Base-by-base conservation (phyloP, 805 yeast genomes). In the Dipodascus geniculatus region DNA sequence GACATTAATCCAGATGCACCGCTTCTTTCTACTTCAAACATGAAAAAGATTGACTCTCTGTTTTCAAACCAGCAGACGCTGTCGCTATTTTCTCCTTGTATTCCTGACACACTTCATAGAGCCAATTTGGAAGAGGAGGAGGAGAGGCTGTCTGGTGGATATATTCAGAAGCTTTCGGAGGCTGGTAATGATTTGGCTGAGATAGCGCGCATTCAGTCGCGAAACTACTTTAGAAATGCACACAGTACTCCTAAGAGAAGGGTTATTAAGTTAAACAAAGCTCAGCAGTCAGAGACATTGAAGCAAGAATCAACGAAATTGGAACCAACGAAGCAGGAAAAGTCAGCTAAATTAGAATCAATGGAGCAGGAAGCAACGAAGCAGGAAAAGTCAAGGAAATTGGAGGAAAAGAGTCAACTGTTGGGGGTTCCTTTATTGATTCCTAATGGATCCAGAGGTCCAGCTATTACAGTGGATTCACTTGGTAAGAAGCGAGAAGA, bases 31-130 rank as follows among this genome's bases (percentile, higher is more conserved):
- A 80, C 87, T 1, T 82, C 83, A 8, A 83, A 81, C 58, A 76
- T 82, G 74, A 72, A 81, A 63, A 76, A 84, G 61, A 73, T 90
- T 14, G 77, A 85, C 0, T 76, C 86, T 2, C 71, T 91, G 55
- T 78, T 81, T 50, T 79, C 83, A 16, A 81, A 91, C 1, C 78
- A 96, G 58, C 88, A 86, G 59, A 87, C 97, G 0, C 73, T 91
- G 56, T 80, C 86, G n/a, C 67, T 91, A 50, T 74, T 78, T 23
- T 76, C 86, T 0, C 81, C 86, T 2, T 70, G 73, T 31, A 76
- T 84, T 57, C 74, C 73, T 23, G 80, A 78, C 56, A 75, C 81
- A 2, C 74, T 82, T 19, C 83, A 79, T 60, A 71, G 88, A 56
- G 77, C 82, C 60, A 68, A 75, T 69, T 65, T 71, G 65, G 59